These are phyloP conservation scores for Candida glaebosa DNA, from an alignment of 805 yeast genomes.

Conservation along the genomic window DNA sequence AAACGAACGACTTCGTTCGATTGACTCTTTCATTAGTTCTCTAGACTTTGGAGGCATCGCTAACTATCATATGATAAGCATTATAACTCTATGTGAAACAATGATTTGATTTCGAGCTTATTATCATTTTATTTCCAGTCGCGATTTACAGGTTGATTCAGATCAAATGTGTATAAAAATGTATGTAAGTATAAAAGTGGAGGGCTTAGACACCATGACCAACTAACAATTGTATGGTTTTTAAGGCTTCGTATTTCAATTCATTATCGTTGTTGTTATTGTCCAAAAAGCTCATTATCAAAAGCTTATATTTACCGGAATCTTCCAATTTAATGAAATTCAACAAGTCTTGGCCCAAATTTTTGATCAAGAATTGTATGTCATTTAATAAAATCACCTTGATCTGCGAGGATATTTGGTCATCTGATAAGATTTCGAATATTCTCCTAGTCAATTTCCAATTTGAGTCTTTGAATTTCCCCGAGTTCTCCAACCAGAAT, in stretches of 20 bases:
- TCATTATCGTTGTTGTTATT: constrained; percentile 70
- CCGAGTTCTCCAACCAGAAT: constrained; percentile 85
- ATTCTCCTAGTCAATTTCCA: constrained; percentile 70
- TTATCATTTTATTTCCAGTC: too few relatives aligned
- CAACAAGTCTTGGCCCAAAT: constrained; percentile 37
- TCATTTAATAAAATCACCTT: constrained; percentile 42
- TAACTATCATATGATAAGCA: background rate
- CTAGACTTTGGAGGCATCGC: constrained; percentile 10
- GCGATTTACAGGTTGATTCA: background rate
- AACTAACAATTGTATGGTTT: constrained; percentile 91
- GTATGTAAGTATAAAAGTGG: background rate
- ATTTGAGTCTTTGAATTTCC: constrained; percentile 70
- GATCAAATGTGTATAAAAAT: background rate
- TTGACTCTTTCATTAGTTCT: constrained; percentile 18
- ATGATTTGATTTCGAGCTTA: too few relatives aligned
- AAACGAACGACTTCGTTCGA: constrained; percentile 20
- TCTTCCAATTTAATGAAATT: constrained; percentile 35
- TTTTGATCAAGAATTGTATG: constrained; percentile 38
- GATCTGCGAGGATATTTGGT: constrained; percentile 17
- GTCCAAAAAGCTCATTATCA: constrained; percentile 78
- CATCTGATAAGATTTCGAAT: constrained; percentile 44
- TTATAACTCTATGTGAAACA: too few relatives aligned
- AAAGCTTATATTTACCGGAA: constrained; percentile 62
- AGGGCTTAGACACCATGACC: constrained; percentile 61
- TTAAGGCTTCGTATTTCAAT: constrained; percentile 91